A percentile compares a stretch with the other conserved stretches of the same genome.
These are phyloP conservation scores for Tylopilus felleus DNA, from an alignment of 768 basidiomycete genomes.

Conservation along the genomic window DNA sequence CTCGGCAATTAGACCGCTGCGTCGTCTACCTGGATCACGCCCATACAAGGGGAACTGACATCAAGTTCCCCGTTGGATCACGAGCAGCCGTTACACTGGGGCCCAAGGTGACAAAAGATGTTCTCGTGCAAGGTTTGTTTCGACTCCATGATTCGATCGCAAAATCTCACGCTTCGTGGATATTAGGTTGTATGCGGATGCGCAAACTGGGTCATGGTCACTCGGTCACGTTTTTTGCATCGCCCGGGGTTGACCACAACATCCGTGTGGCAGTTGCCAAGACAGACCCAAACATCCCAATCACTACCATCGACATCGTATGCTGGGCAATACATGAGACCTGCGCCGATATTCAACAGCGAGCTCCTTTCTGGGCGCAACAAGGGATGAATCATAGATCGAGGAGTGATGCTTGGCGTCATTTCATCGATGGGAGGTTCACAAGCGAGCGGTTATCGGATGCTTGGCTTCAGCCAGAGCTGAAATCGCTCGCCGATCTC, in stretches of 20 bases:
- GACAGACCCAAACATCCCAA: neutral
- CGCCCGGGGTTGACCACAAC: conserved; percentile 34
- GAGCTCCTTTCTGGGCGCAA: too few relatives aligned
- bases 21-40: conserved; percentile 36
- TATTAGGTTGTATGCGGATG: too few relatives aligned
- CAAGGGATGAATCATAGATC: conserved; percentile 1
- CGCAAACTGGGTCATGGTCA: conserved; percentile 45
- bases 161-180: conserved; percentile 27
- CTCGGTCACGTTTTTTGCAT: conserved; percentile 44
- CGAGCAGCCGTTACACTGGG: conserved; percentile 37
- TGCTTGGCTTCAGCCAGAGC: too few relatives aligned
- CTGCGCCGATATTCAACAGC: neutral
- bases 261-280: conserved; percentile 33
- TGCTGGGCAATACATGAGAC: too few relatives aligned
- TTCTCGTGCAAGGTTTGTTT: conserved; percentile 34
- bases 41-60: too few relatives aligned
- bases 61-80: conserved; percentile 29
- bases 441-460: too few relatives aligned
- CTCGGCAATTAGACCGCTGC: conserved; percentile 27
- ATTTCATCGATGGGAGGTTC: neutral
- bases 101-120: too few relatives aligned
- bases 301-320: conserved; percentile 29
- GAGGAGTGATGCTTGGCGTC: conserved; percentile 10
- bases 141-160: neutral
- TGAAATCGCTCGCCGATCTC: neutral